Conservation (phyloP, 768 basidiomycete species). For the Psilocybe cubensis region DNA sequence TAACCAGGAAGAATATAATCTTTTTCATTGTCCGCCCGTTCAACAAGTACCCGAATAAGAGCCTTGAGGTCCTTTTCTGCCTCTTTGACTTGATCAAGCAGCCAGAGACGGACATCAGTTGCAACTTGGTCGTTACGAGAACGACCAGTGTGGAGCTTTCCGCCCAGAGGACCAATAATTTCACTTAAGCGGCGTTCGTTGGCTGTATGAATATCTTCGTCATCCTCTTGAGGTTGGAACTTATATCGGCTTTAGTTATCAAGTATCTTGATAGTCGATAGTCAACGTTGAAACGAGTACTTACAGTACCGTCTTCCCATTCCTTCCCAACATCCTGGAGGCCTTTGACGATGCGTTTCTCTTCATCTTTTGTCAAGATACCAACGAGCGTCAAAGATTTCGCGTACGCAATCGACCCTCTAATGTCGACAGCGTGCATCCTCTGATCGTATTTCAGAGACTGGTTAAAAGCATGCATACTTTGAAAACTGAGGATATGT, state of each 20-base stretch:
- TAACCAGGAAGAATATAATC: constrained; percentile 93
- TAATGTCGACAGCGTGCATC: constrained; percentile 92
- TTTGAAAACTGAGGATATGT: constrained; percentile 34
- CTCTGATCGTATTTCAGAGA: constrained; percentile 93
- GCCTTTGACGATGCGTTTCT: constrained; percentile 71
- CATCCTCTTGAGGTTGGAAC: constrained; percentile 83
- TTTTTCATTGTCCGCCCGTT: constrained; percentile 92
- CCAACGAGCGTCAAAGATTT: constrained; percentile 81
- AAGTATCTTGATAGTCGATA: too few species aligned
- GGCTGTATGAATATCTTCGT: constrained; percentile 99
- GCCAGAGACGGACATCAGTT: constrained; percentile 97
- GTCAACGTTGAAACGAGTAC: constrained; percentile 23
- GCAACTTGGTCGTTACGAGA: constrained; percentile 99
- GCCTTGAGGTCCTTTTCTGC: constrained; percentile 73
- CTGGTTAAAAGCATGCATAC: constrained; percentile 98
- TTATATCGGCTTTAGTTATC: too few species aligned
- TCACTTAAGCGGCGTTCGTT: constrained; percentile 95
- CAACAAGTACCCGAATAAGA: constrained; percentile 86
- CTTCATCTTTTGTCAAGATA: constrained; percentile 82
- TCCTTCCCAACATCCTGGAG: constrained; percentile 77
- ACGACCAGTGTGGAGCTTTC: constrained; percentile 96
- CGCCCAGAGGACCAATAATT: constrained; percentile 89
- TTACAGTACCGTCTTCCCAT: constrained; percentile 80
- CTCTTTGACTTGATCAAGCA: constrained; percentile 74
- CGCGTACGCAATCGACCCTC: constrained; percentile 94